Percentiles rank a stretch among this genome's conserved stretches.
phyloP scores from a whole-genome alignment of 1,284 basidiomycete species.

The Trichosporon sp. region DNA sequence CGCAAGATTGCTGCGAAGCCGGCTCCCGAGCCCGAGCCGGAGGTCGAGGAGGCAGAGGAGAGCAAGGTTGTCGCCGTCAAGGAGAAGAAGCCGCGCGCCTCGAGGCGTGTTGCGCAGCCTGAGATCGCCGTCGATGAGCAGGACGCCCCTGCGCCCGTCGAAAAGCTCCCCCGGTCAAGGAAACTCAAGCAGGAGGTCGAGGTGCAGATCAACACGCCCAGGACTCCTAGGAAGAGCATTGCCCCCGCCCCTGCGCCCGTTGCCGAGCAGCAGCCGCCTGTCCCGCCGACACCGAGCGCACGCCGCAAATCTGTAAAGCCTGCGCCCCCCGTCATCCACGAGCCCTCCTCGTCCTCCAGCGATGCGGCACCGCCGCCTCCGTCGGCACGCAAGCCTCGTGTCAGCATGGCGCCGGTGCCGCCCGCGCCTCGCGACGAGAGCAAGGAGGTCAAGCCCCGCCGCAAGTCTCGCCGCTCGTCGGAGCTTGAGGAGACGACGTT shows the following conservation, averaged over 20 bases:
- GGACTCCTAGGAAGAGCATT: background rate
- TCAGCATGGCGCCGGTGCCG: conserved; percentile 5
- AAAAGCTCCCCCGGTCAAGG: background rate
- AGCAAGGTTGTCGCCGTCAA: background rate
- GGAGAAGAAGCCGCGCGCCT: background rate
- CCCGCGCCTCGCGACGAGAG: conserved; percentile 55
- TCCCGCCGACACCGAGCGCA: background rate
- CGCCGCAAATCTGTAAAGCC: conserved; percentile 3
- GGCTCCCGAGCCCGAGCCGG: background rate
- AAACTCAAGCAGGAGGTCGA: conserved; percentile 1
- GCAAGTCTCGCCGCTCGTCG: conserved; percentile 23
- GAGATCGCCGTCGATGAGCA: background rate
- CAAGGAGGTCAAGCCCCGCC: conserved; percentile 49
- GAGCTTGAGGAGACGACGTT: conserved; percentile 43
- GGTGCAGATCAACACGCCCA: background rate
- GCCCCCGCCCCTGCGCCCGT: background rate
- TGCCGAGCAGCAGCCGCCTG: background rate
- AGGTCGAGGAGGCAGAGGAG: background rate
- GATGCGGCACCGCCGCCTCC: background rate
- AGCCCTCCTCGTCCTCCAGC: conserved; percentile 1
- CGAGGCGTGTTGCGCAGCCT: background rate
- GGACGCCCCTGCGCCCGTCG: background rate
- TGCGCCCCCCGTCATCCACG: background rate
- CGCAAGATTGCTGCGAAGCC: conserved; percentile 1
- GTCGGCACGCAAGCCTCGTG: conserved; percentile 9